A percentile compares a stretch with the other conserved stretches of the same genome.
Conservation (phyloP, 495 filamentous ascomycete genomes). For the Cryomyces antarcticus region DNA sequence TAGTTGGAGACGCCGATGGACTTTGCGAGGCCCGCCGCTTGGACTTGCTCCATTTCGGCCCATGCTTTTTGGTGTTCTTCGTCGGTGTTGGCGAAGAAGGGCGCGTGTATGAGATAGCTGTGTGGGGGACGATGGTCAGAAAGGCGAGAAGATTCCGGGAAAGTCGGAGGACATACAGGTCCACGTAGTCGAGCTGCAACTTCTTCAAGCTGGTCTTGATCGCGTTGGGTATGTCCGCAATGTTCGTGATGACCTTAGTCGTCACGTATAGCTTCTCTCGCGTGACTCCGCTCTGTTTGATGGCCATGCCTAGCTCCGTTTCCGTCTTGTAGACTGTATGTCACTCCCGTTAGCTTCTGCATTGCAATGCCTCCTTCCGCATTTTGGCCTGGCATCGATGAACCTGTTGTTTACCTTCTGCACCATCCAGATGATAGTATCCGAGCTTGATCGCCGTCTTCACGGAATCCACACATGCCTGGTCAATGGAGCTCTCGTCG, state of each 20-base stretch:
- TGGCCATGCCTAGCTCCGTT: slow-evolving; percentile 49
- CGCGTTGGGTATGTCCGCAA: slow-evolving; percentile 38
- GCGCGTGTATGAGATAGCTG: slow-evolving; percentile 61
- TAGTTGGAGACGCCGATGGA: slow-evolving; percentile 80
- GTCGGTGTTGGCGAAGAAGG: slow-evolving; percentile 44
- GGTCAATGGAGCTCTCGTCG: slow-evolving; percentile 23
- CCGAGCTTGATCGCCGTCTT: slow-evolving; percentile 49
- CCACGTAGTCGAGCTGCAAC: slow-evolving; percentile 60
- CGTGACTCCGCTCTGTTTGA: slow-evolving; percentile 42
- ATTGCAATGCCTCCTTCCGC: neutral
- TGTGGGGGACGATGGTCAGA: neutral
- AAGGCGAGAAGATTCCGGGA: neutral
- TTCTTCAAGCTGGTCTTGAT: slow-evolving; percentile 53
- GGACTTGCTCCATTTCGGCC: slow-evolving; percentile 57
- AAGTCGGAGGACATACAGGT: slow-evolving; percentile 29
- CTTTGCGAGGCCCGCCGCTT: slow-evolving; percentile 46
- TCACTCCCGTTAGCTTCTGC: neutral
- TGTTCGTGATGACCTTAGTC: slow-evolving; percentile 47
- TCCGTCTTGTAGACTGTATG: slow-evolving; percentile 60
- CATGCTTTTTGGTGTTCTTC: slow-evolving; percentile 48
- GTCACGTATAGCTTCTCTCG: slow-evolving; percentile 56
- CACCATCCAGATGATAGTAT: slow-evolving; percentile 61
- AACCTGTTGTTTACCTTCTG: slow-evolving; percentile 29
- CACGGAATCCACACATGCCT: slow-evolving; percentile 34
- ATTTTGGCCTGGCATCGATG: neutral